Base-by-base conservation (phyloP, 768 basidiomycete species). In the Trametes cingulata region DNA sequence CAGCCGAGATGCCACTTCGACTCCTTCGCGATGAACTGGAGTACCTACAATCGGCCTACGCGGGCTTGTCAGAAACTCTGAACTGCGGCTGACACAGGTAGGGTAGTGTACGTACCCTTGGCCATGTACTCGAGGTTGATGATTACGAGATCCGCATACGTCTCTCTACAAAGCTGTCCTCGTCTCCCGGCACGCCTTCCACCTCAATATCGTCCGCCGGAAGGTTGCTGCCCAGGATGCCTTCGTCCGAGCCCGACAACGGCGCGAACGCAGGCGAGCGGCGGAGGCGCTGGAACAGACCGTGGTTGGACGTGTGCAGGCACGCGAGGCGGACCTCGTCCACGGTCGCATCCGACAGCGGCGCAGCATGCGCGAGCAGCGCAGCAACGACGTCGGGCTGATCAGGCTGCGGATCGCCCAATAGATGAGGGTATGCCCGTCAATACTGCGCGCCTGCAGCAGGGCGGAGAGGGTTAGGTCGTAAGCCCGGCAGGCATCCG, bases 271-370 rank as follows among this genome's bases (percentile, higher is more conserved):
- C 80, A 0, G 83, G 56, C 1, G 80, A 80, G 58, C 76, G 77
- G 15, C 83, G 74, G 19, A 88, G 74, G 0, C 83, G 78, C 61
- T 85, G 84, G 71, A 88, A 88, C 1, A 88, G 73, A 2, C 70
- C 74, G 58, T 88, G 80, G 68, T 88, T 85, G 1, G 83, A 84
- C 6, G 78, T 82, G 25, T 84, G 72, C 33, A 90, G 73, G 65
- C 90, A 92, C 0, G 87, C 89, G 7, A 82, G 77, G 2, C 87
- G 82, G 20, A 90, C 76, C 33, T 92, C 90, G 3, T 79, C 78
- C 6, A 84, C 70, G 0, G 84, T 85, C n/a, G 62, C 36, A 10
- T 64, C 60, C 6, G 71, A 69, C 2, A 82, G 68, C 9, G 81
- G 80, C 0, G 78, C 74, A 0, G 87, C 82, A 50, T 82, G 77